phyloP scores from a whole-genome alignment of 2,329 filamentous ascomycete genomes.

The Chrysoporthe austroafricana region DNA sequence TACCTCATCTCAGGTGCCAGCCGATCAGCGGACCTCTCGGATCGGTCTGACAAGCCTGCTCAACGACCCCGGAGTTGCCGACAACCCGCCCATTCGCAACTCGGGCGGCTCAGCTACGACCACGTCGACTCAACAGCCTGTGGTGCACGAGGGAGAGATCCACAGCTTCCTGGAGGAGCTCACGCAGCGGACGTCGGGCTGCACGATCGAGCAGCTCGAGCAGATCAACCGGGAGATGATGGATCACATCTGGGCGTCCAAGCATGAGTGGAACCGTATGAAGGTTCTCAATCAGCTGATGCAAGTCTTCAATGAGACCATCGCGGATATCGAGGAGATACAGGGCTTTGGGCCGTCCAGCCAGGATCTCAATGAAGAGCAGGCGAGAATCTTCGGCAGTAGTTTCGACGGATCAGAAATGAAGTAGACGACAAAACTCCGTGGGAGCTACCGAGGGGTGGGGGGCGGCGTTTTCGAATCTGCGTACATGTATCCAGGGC shows the following conservation, averaged over 20 bases:
- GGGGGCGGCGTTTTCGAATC: background rate
- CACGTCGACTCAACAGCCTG: slow-evolving; percentile 50
- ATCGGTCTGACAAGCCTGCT: slow-evolving; percentile 45
- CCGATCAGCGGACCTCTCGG: slow-evolving; percentile 36
- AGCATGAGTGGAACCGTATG: slow-evolving; percentile 82
- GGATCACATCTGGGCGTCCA: slow-evolving; percentile 82
- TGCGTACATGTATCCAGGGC: background rate
- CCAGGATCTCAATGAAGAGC: slow-evolving; percentile 38
- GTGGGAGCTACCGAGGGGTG: background rate
- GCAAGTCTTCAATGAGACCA: slow-evolving; percentile 75
- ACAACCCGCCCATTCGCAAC: slow-evolving; percentile 32
- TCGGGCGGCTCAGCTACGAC: slow-evolving; percentile 41
- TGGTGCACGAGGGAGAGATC: slow-evolving; percentile 55
- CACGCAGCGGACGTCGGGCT: slow-evolving; percentile 70
- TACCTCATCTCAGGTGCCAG: slow-evolving; percentile 44
- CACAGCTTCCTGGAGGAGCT: slow-evolving; percentile 64
- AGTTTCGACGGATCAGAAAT: background rate
- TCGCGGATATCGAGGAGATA: slow-evolving; percentile 66
- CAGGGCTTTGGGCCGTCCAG: slow-evolving; percentile 51
- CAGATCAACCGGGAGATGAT: slow-evolving; percentile 90
- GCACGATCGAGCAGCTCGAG: slow-evolving; percentile 91
- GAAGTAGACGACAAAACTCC: background rate
- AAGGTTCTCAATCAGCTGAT: slow-evolving; percentile 62
- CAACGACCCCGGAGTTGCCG: slow-evolving; percentile 44
- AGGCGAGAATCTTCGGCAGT: background rate